Conservation (phyloP, 169 alveolate species). For the Condylostoma magnum region DNA sequence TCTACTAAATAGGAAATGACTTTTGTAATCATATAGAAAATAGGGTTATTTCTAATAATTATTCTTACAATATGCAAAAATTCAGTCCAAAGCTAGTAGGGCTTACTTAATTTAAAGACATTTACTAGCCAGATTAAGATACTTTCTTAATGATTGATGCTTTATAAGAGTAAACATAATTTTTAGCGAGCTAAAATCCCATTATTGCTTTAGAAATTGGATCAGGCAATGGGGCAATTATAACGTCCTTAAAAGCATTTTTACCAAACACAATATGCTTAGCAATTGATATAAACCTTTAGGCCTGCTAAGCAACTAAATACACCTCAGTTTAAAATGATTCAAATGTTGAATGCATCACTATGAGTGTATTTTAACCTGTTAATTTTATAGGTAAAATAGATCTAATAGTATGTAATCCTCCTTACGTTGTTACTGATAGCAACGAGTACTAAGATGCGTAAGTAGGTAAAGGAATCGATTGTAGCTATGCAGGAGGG, state of each 20-base stretch:
- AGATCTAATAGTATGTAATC: conserved; percentile 50
- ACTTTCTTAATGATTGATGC: conserved; percentile 28
- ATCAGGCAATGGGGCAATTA: conserved; percentile 25
- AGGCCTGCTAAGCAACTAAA: background rate
- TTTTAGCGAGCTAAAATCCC: background rate
- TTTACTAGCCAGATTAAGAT: conserved; percentile 23
- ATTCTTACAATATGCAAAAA: too few species aligned
- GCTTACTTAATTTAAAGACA: too few species aligned
- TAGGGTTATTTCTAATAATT: too few species aligned
- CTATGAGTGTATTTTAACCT: background rate
- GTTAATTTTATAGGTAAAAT: background rate
- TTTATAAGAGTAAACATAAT: background rate
- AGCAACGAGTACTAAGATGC: conserved; percentile 42
- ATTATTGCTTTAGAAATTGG: conserved; percentile 20
- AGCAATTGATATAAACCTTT: conserved; percentile 29
- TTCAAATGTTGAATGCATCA: background rate
- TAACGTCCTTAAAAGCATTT: background rate
- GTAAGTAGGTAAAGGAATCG: conserved; percentile 39
- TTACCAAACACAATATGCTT: background rate
- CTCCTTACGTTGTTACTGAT: conserved; percentile 53
- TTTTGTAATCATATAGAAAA: too few species aligned
- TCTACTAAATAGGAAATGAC: too few species aligned
- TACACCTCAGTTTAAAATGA: background rate
- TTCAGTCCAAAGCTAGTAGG: too few species aligned
- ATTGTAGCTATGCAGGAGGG: conserved; percentile 58